phyloP scores from a whole-genome alignment of 2,329 filamentous ascomycete species.

The Alternaria burnsii region DNA sequence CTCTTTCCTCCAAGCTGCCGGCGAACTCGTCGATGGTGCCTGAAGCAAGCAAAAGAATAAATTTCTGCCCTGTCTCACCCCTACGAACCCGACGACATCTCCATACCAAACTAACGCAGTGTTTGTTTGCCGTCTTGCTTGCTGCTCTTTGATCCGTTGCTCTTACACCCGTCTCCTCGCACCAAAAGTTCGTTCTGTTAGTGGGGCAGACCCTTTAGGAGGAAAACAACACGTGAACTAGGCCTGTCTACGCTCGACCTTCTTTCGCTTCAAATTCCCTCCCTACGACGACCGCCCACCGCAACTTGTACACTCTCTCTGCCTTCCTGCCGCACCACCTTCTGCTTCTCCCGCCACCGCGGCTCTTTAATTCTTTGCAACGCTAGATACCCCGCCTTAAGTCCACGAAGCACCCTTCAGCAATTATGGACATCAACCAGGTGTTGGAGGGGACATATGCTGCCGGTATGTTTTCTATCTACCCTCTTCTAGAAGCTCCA shows the following conservation, averaged over 20 bases:
- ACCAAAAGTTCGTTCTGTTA: constrained; percentile 27
- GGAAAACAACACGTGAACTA: constrained; percentile 50
- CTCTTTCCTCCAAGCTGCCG: constrained; percentile 10
- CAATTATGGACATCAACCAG: constrained; percentile 94
- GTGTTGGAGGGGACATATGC: constrained; percentile 98
- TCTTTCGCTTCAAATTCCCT: constrained; percentile 51
- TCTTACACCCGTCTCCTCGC: constrained; percentile 17
- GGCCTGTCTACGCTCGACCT: constrained; percentile 47
- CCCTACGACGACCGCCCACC: constrained; percentile 43
- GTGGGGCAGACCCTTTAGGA: constrained; percentile 43
- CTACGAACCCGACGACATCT: neutral
- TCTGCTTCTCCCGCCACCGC: constrained; percentile 26
- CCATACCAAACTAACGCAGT: constrained; percentile 3
- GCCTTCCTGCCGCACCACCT: constrained; percentile 29
- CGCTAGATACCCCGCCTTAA: constrained; percentile 36
- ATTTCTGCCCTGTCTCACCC: constrained; percentile 1
- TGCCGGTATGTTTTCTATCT: constrained; percentile 71
- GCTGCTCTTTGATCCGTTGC: constrained; percentile 21
- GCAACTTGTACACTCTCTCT: constrained; percentile 38
- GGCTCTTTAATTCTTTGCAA: constrained; percentile 24
- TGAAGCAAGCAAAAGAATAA: constrained; percentile 10
- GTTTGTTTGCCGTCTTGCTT: constrained; percentile 18
- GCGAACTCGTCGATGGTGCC: constrained; percentile 17
- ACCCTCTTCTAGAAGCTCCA: constrained; percentile 36
- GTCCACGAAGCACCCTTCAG: constrained; percentile 39